A percentile compares a stretch with the other conserved stretches of the same genome.
phyloP scores from a whole-genome alignment of 176 grass and related monocot species.

The Saccharum spontaneum region DNA sequence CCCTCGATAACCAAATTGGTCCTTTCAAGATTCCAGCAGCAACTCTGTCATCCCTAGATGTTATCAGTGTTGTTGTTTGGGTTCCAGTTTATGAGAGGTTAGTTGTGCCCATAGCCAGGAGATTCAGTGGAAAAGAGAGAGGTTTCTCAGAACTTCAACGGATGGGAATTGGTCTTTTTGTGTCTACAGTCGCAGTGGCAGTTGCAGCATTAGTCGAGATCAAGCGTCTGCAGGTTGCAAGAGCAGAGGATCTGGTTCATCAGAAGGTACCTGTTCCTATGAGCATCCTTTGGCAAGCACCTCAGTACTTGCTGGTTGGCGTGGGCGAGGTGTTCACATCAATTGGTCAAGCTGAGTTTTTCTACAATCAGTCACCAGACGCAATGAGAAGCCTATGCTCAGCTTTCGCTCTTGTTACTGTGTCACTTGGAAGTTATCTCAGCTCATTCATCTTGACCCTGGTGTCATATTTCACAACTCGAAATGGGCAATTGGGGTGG shows the following conservation, averaged over 20 bases:
- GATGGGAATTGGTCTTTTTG: constrained; percentile 71
- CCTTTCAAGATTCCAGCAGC: constrained; percentile 68
- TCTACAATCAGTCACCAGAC: constrained; percentile 82
- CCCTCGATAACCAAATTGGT: constrained; percentile 52
- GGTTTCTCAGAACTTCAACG: constrained; percentile 82
- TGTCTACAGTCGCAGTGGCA: constrained; percentile 64
- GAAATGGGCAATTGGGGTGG: constrained; percentile 50
- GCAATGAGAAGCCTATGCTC: constrained; percentile 80
- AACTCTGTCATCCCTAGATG: constrained; percentile 73
- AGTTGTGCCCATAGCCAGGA: constrained; percentile 66
- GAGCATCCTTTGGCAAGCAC: constrained; percentile 88
- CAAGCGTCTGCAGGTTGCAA: constrained; percentile 70
- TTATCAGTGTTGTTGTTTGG: constrained; percentile 63
- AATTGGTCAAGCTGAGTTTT: constrained; percentile 79
- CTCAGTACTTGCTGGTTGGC: constrained; percentile 74
- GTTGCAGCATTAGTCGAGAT: constrained; percentile 67
- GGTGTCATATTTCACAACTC: constrained; percentile 53
- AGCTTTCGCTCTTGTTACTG: constrained; percentile 68
- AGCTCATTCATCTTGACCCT: constrained; percentile 76
- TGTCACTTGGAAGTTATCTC: constrained; percentile 72
- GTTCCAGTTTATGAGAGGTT: constrained; percentile 71
- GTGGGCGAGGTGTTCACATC: constrained; percentile 66
- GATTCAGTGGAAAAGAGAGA: constrained; percentile 74
- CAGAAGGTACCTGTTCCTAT: constrained; percentile 59
- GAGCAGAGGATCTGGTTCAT: constrained; percentile 48